phyloP scores from a whole-genome alignment of 305 asterid genomes.

The Petunia hybrid region DNA sequence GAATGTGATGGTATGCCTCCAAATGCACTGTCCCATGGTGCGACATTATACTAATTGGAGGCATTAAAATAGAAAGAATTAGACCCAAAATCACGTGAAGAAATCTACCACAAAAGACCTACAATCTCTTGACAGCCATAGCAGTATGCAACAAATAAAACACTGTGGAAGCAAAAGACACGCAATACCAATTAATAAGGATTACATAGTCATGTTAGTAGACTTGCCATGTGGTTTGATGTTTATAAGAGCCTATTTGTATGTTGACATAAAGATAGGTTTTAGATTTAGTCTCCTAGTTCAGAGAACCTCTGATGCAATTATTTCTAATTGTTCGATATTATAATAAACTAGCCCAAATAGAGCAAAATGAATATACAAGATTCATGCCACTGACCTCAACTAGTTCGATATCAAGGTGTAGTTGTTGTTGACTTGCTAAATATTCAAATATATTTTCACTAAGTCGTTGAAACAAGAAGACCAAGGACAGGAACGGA shows the following conservation, averaged over 20 bases:
- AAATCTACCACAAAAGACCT: not conserved
- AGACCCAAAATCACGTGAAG: not conserved
- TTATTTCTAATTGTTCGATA: not conserved
- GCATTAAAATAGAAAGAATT: not conserved
- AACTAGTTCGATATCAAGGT: not conserved
- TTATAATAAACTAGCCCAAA: not conserved
- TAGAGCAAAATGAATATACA: not conserved
- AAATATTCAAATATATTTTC: constrained; percentile 16
- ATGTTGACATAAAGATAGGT: not conserved
- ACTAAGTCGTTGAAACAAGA: not conserved
- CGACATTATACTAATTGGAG: not conserved
- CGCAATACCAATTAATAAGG: not conserved
- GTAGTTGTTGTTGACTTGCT: not conserved
- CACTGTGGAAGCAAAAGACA: not conserved
- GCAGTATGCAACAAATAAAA: not conserved
- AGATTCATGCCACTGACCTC: constrained; percentile 3
- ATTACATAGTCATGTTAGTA: not conserved
- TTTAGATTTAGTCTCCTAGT: not conserved
- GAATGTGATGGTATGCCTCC: not conserved
- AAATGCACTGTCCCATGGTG: not conserved
- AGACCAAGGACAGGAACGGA: not conserved
- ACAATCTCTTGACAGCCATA: not conserved
- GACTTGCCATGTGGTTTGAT: not conserved
- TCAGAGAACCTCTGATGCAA: not conserved
- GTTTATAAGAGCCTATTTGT: not conserved